Percentiles rank a stretch among this genome's conserved stretches.
phyloP scores from a whole-genome alignment of 2,329 filamentous ascomycete species.

The Mariannaea elegans region DNA sequence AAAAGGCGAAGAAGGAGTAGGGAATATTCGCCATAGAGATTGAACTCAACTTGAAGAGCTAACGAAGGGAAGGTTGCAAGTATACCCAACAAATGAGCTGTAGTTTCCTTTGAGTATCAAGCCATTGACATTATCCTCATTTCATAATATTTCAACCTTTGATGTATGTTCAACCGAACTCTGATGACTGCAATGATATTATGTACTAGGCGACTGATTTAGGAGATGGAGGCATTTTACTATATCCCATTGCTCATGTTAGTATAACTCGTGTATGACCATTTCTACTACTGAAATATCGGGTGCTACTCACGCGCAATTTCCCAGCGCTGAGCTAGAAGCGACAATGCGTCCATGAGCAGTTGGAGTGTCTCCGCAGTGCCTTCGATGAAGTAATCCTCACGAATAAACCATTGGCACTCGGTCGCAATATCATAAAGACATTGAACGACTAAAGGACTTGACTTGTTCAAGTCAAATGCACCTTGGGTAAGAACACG shows the following conservation, averaged over 20 bases:
- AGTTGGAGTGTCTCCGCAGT: not conserved
- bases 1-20: constrained; percentile 8
- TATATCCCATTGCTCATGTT: not conserved
- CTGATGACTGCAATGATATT: too few relatives aligned
- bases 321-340: constrained; percentile 7
- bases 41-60: not conserved
- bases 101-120: too few relatives aligned
- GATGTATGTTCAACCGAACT: too few relatives aligned
- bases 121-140: too few relatives aligned
- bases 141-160: too few relatives aligned
- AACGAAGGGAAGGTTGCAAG: not conserved
- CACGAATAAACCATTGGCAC: constrained; percentile 11
- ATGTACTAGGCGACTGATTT: not conserved
- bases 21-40: not conserved
- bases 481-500: not conserved
- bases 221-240: not conserved
- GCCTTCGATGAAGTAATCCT: constrained; percentile 2
- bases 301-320: not conserved
- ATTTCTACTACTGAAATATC: too few relatives aligned
- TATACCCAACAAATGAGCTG: too few relatives aligned
- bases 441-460: not conserved
- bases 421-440: constrained; percentile 12
- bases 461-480: not conserved
- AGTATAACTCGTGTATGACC: too few relatives aligned
- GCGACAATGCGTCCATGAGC: not conserved